phyloP scores from a whole-genome alignment of 129 eudicot genomes.

The Ambrosia trifida region DNA sequence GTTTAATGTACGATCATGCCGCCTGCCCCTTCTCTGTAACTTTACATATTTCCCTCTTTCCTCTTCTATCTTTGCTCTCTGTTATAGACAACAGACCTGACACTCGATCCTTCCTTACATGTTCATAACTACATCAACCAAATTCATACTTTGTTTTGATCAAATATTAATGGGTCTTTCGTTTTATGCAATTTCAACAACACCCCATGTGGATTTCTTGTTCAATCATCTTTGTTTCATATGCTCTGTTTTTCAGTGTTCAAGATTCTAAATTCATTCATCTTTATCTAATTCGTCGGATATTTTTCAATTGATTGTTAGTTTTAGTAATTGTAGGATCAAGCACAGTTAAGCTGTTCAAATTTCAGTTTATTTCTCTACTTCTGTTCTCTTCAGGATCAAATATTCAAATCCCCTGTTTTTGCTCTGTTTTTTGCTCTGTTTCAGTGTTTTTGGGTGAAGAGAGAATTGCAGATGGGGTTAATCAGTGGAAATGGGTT shows the following conservation, averaged over 20 bases:
- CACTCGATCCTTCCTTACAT: slow-evolving; percentile 15
- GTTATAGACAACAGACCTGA: slow-evolving; percentile 28
- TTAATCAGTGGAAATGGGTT: slow-evolving; percentile 14
- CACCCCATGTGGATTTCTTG: slow-evolving; percentile 9
- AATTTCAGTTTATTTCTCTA: no score
- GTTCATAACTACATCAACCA: slow-evolving; percentile 8
- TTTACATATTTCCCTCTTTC: slow-evolving; percentile 27
- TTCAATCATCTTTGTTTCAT: slow-evolving; percentile 18
- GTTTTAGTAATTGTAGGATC: no score
- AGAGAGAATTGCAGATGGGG: background rate
- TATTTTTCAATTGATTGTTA: no score
- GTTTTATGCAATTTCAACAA: slow-evolving; percentile 13
- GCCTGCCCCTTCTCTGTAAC: slow-evolving; percentile 32
- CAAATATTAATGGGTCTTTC: background rate
- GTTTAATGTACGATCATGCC: slow-evolving; percentile 23
- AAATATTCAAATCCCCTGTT: background rate
- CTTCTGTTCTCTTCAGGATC: no score
- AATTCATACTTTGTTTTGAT: slow-evolving; percentile 4
- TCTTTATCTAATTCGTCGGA: background rate
- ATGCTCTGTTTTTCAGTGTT: slow-evolving; percentile 10
- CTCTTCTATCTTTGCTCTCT: slow-evolving; percentile 38
- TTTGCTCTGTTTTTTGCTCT: background rate
- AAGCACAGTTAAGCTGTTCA: no score
- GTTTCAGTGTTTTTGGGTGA: background rate
- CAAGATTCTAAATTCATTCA: background rate